Percentiles rank a stretch among this genome's conserved stretches.
Evolutionary conservation across 441 rosid genomes (phyloP).

Genomic region (Arabidopsis hybrid): DNA sequence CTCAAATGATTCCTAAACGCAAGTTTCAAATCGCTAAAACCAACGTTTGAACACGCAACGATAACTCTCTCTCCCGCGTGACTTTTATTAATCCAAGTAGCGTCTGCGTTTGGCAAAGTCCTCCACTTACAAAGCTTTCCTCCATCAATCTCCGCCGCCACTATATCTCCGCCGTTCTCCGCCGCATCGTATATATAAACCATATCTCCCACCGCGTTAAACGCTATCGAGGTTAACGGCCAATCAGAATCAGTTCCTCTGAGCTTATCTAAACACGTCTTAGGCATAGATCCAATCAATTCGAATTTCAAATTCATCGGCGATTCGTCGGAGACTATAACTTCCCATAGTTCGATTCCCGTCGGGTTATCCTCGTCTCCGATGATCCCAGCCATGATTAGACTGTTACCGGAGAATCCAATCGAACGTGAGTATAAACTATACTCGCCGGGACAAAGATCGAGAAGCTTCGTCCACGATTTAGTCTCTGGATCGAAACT

Average conservation of each 20-base stretch:
- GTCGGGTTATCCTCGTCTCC: constrained; percentile 46
- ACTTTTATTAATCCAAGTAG: constrained; percentile 30
- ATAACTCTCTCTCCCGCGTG: constrained; percentile 42
- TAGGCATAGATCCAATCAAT: constrained; percentile 62
- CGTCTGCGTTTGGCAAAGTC: constrained; percentile 46
- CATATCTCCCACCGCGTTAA: constrained; percentile 49
- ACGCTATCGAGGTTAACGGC: constrained; percentile 44
- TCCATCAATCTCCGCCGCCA: constrained; percentile 54
- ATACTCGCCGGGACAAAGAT: constrained; percentile 41
- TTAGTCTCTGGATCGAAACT: constrained; percentile 56
- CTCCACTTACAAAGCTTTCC: constrained; percentile 56
- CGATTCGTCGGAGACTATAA: constrained; percentile 39
- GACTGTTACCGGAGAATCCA: constrained; percentile 44
- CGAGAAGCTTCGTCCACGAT: constrained; percentile 61
- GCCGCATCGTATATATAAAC: constrained; percentile 46
- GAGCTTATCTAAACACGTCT: constrained; percentile 50
- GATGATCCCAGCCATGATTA: constrained; percentile 59
- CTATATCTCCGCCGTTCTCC: constrained; percentile 48
- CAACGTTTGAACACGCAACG: constrained; percentile 54
- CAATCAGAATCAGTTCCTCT: constrained; percentile 35
- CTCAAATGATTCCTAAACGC: constrained; percentile 44
- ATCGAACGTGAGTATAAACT: constrained; percentile 43
- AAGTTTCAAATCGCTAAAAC: constrained; percentile 53
- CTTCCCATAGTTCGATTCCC: constrained; percentile 60
- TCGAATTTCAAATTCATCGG: constrained; percentile 30